Evolutionary conservation across 371 early-diverging fungal species (phyloP).

Genomic region (Mortierella sp.): DNA sequence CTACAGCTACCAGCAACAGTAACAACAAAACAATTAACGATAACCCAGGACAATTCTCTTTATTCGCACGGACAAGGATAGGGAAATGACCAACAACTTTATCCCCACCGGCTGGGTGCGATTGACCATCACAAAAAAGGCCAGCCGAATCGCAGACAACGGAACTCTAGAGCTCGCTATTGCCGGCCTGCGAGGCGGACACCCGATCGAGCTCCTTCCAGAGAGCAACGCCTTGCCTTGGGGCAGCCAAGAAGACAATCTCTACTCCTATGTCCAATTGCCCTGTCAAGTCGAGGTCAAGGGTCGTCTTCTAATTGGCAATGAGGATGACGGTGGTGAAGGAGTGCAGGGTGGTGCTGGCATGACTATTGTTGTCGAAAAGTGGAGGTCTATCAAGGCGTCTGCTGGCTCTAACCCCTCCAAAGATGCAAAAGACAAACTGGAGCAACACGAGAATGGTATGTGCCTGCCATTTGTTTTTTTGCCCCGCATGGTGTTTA

Average conservation of each 20-base stretch:
- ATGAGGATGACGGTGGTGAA: neutral
- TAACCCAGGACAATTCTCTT: neutral
- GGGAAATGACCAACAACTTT: neutral
- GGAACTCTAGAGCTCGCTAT: neutral
- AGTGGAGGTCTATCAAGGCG: neutral
- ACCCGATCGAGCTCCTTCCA: neutral
- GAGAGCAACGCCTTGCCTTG: neutral
- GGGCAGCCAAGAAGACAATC: neutral
- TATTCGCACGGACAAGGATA: neutral
- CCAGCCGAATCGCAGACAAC: neutral
- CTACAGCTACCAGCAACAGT: no score
- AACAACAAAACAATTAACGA: no score
- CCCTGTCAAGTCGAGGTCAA: neutral
- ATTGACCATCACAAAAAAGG: neutral
- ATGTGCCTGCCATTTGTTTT: no score
- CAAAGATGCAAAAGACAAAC: no score
- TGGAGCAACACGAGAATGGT: no score
- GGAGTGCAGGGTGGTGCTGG: no score
- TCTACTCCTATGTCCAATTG: neutral
- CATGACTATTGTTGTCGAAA: neutral
- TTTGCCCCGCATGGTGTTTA: no score
- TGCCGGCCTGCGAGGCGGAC: neutral
- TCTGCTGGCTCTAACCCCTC: neutral
- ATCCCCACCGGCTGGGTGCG: neutral
- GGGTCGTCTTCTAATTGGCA: neutral